Evolutionary conservation across 2,329 filamentous ascomycete genomes (phyloP).

Genomic region (Immersiporthe knoxdaviesiana): DNA sequence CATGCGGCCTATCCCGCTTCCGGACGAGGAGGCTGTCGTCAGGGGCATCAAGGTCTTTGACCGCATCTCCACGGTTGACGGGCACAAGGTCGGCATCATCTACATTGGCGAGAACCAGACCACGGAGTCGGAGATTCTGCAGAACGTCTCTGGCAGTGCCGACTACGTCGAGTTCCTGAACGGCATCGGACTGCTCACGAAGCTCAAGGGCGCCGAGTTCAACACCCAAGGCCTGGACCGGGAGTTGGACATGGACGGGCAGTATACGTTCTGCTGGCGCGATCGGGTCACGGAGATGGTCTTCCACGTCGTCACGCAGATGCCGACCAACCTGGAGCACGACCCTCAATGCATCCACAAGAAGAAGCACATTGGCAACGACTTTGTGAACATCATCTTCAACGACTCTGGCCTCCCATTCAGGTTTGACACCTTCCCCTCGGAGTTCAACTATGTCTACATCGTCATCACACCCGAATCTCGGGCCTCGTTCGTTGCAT

Average conservation of each 20-base stretch:
- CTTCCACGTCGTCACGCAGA: conserved; percentile 95
- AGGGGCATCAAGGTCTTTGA: conserved; percentile 84
- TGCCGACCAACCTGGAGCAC: conserved; percentile 82
- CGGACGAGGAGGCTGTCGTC: conserved; percentile 67
- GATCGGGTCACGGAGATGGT: conserved; percentile 94
- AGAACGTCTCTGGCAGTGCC: conserved; percentile 82
- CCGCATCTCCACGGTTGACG: conserved; percentile 85
- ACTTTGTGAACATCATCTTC: conserved; percentile 97
- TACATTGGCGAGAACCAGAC: conserved; percentile 90
- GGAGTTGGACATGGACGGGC: conserved; percentile 76
- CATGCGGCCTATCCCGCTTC: conserved; percentile 74
- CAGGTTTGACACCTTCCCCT: conserved; percentile 87
- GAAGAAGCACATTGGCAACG: conserved; percentile 95
- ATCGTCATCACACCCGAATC: conserved; percentile 94
- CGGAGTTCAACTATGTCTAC: conserved; percentile 95
- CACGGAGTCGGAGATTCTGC: conserved; percentile 79
- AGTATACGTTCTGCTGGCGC: conserved; percentile 91
- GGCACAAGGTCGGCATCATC: conserved; percentile 92
- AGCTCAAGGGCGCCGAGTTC: conserved; percentile 80
- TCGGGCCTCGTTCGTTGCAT: conserved; percentile 73
- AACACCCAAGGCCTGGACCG: conserved; percentile 92
- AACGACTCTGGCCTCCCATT: conserved; percentile 94
- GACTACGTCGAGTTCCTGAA: conserved; percentile 88
- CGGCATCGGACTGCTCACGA: conserved; percentile 79
- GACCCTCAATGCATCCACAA: conserved; percentile 81